phyloP scores from a whole-genome alignment of 2,329 filamentous ascomycete genomes.

The Ceratocystis cubensis region DNA sequence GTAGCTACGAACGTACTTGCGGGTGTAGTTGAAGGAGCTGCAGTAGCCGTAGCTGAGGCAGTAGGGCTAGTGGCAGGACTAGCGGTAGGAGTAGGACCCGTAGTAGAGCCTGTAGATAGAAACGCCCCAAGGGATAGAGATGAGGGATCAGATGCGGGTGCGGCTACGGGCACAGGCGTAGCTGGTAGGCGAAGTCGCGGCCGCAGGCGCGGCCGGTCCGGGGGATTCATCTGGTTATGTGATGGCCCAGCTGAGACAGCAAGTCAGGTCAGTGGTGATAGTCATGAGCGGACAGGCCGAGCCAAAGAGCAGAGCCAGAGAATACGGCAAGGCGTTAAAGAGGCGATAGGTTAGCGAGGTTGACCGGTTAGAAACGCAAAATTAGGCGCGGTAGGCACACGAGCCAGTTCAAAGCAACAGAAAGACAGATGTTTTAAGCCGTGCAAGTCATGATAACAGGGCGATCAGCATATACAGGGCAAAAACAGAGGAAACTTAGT shows the following conservation, averaged over 20 bases:
- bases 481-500: too few relatives aligned
- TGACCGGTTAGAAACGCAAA: not conserved
- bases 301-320: not conserved
- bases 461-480: too few relatives aligned
- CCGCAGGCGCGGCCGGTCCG: not conserved
- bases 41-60: not conserved
- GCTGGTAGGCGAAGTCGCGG: not conserved
- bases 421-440: too few relatives aligned
- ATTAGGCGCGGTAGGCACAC: too few relatives aligned
- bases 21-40: not conserved
- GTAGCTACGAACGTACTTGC: too few relatives aligned
- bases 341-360: not conserved
- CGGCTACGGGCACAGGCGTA: not conserved
- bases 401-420: too few relatives aligned
- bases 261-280: not conserved
- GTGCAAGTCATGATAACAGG: too few relatives aligned
- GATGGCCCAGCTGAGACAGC: slow-evolving; percentile 3
- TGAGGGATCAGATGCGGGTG: too few relatives aligned
- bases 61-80: not conserved
- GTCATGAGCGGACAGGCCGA: not conserved
- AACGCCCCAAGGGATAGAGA: too few relatives aligned
- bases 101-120: too few relatives aligned
- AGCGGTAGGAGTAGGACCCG: not conserved
- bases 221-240: slow-evolving; percentile 5
- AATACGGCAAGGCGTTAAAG: not conserved